phyloP scores from a whole-genome alignment of 2,329 filamentous ascomycete genomes.

The Hypoxylon sp. region DNA sequence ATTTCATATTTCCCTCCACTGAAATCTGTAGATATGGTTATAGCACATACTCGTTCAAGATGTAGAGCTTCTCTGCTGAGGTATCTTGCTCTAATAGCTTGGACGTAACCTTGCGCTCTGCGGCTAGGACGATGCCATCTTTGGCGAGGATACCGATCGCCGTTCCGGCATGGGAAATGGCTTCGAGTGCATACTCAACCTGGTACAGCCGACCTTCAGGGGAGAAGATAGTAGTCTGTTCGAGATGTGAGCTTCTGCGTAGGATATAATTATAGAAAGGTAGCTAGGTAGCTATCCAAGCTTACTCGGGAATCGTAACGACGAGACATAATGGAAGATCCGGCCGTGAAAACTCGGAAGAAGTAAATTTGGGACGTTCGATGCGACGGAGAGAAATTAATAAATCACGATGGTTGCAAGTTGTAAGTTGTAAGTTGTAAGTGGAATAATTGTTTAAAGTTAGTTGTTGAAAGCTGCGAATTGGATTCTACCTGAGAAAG shows the following conservation, averaged over 20 bases:
- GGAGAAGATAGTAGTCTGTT: slow-evolving; percentile 98
- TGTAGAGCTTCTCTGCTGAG: slow-evolving; percentile 99
- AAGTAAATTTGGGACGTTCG: no score
- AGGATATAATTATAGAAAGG: slow-evolving; percentile 31
- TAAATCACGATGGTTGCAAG: no score
- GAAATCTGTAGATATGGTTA: no score
- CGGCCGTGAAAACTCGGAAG: slow-evolving; percentile 17
- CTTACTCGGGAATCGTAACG: slow-evolving; percentile 96
- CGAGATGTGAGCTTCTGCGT: slow-evolving; percentile 34
- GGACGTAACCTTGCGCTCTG: slow-evolving; percentile 98
- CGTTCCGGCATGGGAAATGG: slow-evolving; percentile 97
- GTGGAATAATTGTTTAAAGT: slow-evolving; percentile 9
- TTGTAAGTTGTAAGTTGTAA: no score
- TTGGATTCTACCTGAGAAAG: slow-evolving; percentile 35
- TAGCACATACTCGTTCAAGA: slow-evolving; percentile 88
- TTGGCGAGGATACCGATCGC: slow-evolving; percentile 96
- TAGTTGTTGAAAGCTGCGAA: slow-evolving; percentile 19
- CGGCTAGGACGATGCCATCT: slow-evolving; percentile 97
- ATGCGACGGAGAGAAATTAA: no score
- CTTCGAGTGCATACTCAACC: slow-evolving; percentile 98
- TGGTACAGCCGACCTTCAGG: slow-evolving; percentile 98
- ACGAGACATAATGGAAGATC: slow-evolving; percentile 77
- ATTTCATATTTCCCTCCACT: no score
- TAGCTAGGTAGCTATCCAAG: slow-evolving; percentile 43
- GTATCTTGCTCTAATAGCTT: slow-evolving; percentile 99